Evolutionary conservation across 225 moss, liverwort and hornwort genomes (phyloP), one percentile per base, ranked within the genome.

Genomic region (Polytrichum formosum): DNA sequence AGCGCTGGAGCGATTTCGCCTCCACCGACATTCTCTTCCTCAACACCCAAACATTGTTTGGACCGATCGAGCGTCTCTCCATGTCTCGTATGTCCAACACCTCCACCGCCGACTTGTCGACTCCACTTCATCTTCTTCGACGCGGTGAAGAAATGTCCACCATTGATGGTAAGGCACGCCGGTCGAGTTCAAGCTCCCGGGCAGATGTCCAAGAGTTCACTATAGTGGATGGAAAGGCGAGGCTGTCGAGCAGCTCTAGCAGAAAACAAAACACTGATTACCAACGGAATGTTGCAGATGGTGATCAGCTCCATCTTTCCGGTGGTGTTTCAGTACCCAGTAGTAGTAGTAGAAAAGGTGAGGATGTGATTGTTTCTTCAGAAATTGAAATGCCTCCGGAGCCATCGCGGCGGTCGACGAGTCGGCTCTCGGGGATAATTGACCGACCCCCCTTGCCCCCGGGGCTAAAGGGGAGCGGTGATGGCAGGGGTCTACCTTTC

Each of bases 1-100:
- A 93, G n/a, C 75, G 93, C 54, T 95, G 93, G 93, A 95, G 95
- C 53, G 95, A 95, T 69, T 91, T 93, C 28, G 92, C 93, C 7
- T 86, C 86, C 1, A 86, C 90, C 23, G 95, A 95, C 73, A 88
- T 95, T 37, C 79, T 95, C 26, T 88, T 91, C 68, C 90, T 95
- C 21, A 88, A 85, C 72, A 95, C 86, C 16, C 83, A 91, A 21
- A 93, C 92, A 7, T 74, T 95, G 65, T 93, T 95, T 26, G 93
- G 91, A 19, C 84, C 91, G 0, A 84, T 76, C 65, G 89, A 87
- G 35, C 72, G 87, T 61, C 73, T 91, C 20, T 92, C 92, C 0
- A 67, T 80, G 25, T 82, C 85, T 64, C 82, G 82, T 20, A 68
- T 73, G 56, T 85, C 85, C 68, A 77, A 70, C 69, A 82, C 75